phyloP scores from a whole-genome alignment of 495 filamentous ascomycete species.

The Penicillium mononematosum region DNA sequence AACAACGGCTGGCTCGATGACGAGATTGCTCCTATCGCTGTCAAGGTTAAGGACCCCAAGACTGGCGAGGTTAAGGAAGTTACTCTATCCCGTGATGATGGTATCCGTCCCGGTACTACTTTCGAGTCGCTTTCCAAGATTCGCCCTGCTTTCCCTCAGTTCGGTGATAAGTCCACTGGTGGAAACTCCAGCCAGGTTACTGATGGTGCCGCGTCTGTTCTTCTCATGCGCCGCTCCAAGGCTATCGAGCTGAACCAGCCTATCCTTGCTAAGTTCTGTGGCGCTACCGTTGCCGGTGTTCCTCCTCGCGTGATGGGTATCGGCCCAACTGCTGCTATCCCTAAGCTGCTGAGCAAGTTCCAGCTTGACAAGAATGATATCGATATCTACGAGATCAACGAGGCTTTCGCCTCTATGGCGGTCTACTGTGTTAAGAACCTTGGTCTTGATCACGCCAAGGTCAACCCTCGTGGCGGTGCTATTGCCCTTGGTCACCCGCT shows the following conservation, averaged over 20 bases:
- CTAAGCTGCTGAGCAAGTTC: constrained; percentile 84
- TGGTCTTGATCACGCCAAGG: constrained; percentile 74
- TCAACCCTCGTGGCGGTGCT: constrained; percentile 85
- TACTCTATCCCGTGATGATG: constrained; percentile 81
- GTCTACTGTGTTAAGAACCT: constrained; percentile 85
- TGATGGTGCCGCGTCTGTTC: constrained; percentile 86
- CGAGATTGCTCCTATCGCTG: constrained; percentile 86
- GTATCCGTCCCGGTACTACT: constrained; percentile 85
- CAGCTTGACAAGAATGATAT: constrained; percentile 75
- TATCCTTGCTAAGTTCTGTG: constrained; percentile 91
- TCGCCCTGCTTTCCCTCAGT: constrained; percentile 84
- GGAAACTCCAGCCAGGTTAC: constrained; percentile 97
- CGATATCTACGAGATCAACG: constrained; percentile 92
- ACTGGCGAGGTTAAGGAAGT: constrained; percentile 74
- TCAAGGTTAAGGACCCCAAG: constrained; percentile 76
- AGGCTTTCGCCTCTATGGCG: constrained; percentile 97
- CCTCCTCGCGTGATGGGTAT: constrained; percentile 97
- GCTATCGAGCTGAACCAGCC: constrained; percentile 86
- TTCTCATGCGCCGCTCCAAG: constrained; percentile 91
- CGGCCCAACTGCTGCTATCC: constrained; percentile 88
- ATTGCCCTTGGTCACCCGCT: constrained; percentile 79
- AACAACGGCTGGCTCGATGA: constrained; percentile 93
- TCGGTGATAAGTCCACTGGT: constrained; percentile 83
- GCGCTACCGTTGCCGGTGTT: constrained; percentile 84
- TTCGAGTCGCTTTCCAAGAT: constrained; percentile 80